Evolutionary conservation across 371 early-diverging fungal species (phyloP).

Genomic region (Mycotypha africana): DNA sequence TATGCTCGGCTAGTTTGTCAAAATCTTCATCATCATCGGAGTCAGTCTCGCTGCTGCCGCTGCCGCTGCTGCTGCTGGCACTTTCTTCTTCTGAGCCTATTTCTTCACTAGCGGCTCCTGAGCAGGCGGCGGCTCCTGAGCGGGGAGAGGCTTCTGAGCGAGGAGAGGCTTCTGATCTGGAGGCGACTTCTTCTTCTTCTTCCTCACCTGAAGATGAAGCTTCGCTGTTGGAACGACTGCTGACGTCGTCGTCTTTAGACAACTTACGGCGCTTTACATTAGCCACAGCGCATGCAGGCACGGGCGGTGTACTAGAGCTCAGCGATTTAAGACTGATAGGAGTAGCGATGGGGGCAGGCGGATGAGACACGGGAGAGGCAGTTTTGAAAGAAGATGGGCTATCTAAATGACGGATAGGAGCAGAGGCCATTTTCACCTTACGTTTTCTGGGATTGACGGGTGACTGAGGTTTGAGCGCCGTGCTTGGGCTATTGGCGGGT

Average conservation of each 20-base stretch:
- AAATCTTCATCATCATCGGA: slow-evolving; percentile 19
- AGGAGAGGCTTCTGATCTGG: slow-evolving; percentile 18
- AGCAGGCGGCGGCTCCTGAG: no score
- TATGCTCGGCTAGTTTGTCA: slow-evolving; percentile 18
- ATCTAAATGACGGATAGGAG: slow-evolving; percentile 17
- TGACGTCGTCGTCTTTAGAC: not conserved
- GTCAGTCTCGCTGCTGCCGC: slow-evolving; percentile 11
- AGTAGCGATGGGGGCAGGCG: no score
- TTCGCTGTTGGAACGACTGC: no score
- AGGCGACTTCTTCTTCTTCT: slow-evolving; percentile 5
- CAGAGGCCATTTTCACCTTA: slow-evolving; percentile 19
- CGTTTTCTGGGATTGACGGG: slow-evolving; percentile 6
- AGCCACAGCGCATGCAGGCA: no score
- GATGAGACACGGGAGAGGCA: no score
- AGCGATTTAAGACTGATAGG: no score
- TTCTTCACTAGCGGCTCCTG: slow-evolving; percentile 7
- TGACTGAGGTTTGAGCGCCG: not conserved
- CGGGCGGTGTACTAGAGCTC: no score
- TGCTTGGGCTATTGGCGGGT: no score
- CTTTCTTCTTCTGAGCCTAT: slow-evolving; percentile 11
- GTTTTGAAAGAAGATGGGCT: not conserved
- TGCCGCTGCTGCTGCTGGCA: slow-evolving; percentile 11
- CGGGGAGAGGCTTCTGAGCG: no score
- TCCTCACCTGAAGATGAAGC: slow-evolving; percentile 7
- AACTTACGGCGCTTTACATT: not conserved